These are phyloP conservation scores for Rheum nobile DNA, from an alignment of 148 eudicot genomes.

Conservation along the genomic window DNA sequence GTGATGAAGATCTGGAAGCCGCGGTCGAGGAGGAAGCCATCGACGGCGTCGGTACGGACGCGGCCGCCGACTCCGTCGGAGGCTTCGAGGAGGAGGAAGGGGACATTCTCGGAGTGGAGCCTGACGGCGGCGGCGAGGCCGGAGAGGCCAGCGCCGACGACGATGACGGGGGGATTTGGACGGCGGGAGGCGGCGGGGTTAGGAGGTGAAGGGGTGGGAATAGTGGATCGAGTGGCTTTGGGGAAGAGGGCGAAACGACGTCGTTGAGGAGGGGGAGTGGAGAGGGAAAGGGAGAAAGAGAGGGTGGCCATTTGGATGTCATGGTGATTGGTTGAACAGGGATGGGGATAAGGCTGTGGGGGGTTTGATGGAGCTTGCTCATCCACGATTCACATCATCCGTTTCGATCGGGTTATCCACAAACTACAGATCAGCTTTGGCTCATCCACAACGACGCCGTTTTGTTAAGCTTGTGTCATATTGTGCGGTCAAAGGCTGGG, in stretches of 20 bases:
- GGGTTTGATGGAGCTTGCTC: not conserved
- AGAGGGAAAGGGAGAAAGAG: not conserved
- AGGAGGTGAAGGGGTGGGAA: slow-evolving; percentile 5
- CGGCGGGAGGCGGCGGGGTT: slow-evolving; percentile 8
- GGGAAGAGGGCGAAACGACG: not conserved
- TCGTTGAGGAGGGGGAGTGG: not conserved
- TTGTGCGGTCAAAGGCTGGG: no score
- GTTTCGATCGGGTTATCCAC: not conserved
- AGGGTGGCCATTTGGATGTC: slow-evolving; percentile 5
- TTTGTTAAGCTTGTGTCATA: no score
- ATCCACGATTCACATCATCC: not conserved
- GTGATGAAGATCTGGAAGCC: slow-evolving; percentile 99
- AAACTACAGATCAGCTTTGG: not conserved
- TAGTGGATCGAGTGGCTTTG: slow-evolving; percentile 12
- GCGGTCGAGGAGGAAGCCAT: slow-evolving; percentile 86
- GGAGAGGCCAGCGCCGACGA: slow-evolving; percentile 84
- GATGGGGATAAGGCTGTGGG: not conserved
- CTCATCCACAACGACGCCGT: not conserved
- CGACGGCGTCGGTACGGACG: slow-evolving; percentile 70
- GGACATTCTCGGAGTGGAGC: slow-evolving; percentile 38
- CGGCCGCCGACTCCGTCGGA: slow-evolving; percentile 90
- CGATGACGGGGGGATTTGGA: slow-evolving; percentile 27
- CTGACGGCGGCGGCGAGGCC: slow-evolving; percentile 76
- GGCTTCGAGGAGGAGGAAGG: slow-evolving; percentile 74
- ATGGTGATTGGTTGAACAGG: not conserved